A percentile compares a stretch with the other conserved stretches of the same genome.
Evolutionary conservation across 208 protist species (phyloP).

Genomic region (Wallacemonas sp.): DNA sequence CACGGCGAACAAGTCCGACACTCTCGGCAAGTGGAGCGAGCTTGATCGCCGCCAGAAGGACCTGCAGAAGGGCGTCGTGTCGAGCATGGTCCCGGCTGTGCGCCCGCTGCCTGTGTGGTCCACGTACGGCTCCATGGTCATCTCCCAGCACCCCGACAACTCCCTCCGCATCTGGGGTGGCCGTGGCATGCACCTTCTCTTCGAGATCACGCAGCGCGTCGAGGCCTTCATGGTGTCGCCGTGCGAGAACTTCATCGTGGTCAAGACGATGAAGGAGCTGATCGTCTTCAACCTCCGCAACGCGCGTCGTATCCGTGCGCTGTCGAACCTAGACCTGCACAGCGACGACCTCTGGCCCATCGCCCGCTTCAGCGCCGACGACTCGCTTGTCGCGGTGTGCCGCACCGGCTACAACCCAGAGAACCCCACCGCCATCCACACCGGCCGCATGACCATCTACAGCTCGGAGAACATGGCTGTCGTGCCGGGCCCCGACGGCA

Average conservation of each 20-base stretch:
- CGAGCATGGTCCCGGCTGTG: constrained; percentile 51
- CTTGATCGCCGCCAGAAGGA: constrained; percentile 70
- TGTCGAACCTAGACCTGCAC: constrained; percentile 80
- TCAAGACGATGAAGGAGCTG: constrained; percentile 80
- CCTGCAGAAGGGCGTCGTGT: constrained; percentile 63
- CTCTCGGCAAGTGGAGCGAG: constrained; percentile 77
- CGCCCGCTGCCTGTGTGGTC: constrained; percentile 86
- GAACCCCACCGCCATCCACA: constrained; percentile 27
- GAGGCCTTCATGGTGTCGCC: constrained; percentile 85
- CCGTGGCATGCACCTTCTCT: constrained; percentile 78
- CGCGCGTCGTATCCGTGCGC: constrained; percentile 79
- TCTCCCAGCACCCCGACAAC: constrained; percentile 68
- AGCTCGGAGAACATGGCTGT: constrained; percentile 73
- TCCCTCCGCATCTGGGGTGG: constrained; percentile 87
- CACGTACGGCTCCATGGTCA: constrained; percentile 81
- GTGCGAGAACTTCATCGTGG: constrained; percentile 88
- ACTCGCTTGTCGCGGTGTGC: constrained; percentile 81
- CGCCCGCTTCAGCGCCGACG: constrained; percentile 84
- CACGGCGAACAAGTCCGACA: constrained; percentile 61
- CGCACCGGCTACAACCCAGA: constrained; percentile 57
- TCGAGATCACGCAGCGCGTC: constrained; percentile 77
- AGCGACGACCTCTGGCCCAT: constrained; percentile 83
- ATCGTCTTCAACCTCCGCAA: constrained; percentile 80
- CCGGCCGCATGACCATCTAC: constrained; percentile 81
- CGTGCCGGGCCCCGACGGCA: constrained; percentile 47